Evolutionary conservation across 2,329 filamentous ascomycete genomes (phyloP).

Genomic region (Exophiala phaeomuriformis): DNA sequence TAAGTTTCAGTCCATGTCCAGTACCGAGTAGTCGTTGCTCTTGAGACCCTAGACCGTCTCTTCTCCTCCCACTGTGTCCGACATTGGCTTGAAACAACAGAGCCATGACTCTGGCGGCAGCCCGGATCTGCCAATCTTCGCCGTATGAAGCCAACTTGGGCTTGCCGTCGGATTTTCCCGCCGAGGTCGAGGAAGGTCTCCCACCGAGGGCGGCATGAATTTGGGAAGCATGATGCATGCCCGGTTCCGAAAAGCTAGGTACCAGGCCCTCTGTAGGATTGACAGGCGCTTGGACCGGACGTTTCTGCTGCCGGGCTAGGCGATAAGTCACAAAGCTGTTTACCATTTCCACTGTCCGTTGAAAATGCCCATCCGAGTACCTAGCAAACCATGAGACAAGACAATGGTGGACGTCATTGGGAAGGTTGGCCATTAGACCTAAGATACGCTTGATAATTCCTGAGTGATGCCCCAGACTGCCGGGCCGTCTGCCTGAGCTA

Average conservation of each 20-base stretch:
- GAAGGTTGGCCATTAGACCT: slow-evolving; percentile 68
- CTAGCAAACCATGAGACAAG: slow-evolving; percentile 72
- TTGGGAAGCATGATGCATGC: slow-evolving; percentile 54
- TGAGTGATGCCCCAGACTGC: slow-evolving; percentile 61
- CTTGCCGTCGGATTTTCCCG: slow-evolving; percentile 46
- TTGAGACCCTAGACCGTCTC: slow-evolving; percentile 29
- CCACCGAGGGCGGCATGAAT: slow-evolving; percentile 68
- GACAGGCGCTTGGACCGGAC: slow-evolving; percentile 44
- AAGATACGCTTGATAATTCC: slow-evolving; percentile 78
- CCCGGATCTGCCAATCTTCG: slow-evolving; percentile 85
- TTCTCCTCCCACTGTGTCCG: slow-evolving; percentile 36
- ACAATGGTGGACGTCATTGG: slow-evolving; percentile 67
- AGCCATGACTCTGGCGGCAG: slow-evolving; percentile 70
- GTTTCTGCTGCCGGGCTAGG: slow-evolving; percentile 61
- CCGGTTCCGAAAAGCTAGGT: slow-evolving; percentile 62
- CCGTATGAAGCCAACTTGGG: slow-evolving; percentile 54
- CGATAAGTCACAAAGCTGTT: slow-evolving; percentile 75
- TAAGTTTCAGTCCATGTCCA: slow-evolving; percentile 36
- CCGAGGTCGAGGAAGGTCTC: slow-evolving; percentile 43
- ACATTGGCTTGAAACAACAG: slow-evolving; percentile 78
- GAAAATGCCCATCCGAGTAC: slow-evolving; percentile 60
- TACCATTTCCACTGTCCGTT: slow-evolving; percentile 67
- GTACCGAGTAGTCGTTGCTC: slow-evolving; percentile 34
- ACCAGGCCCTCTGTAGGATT: slow-evolving; percentile 62
- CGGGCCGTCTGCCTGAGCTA: slow-evolving; percentile 27